Evolutionary conservation across 345 rosid species (phyloP), one percentile per base, ranked within the genome.

Genomic region (Durio zibethinus): DNA sequence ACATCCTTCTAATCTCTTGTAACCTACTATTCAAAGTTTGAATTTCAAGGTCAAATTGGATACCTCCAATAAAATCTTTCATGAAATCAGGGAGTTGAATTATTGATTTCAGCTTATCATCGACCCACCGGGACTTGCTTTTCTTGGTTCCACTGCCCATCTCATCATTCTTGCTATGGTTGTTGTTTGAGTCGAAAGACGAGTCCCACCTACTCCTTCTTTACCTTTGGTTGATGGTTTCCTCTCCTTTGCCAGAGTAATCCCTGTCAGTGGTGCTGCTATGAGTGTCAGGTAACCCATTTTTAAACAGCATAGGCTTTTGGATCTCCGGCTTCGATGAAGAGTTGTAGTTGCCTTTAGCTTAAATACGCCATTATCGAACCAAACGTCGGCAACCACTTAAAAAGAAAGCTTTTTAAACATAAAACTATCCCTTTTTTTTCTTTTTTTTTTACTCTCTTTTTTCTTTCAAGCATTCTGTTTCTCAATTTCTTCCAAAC

Each of bases 121-220:
- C 95, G 0, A 97, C 97, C 99, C 97, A 96, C 59, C 99, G 79
- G 0, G 97, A 92, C 85, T 85, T 96, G 81, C 97, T 80, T 91
- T 94, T 94, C 86, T 85, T 82, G 7, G 86, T 76, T 18, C 92
- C 94, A 38, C 84, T 82, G 1, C 90, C 90, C 0, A 85, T 71
- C 12, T 89, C 98, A 33, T 57, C 74, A 14, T 80, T 85, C 60
- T 80, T 71, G 38, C 64, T 72, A 60, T 79, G 74, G 68, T 80
- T 80, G 71, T 77, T 79, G 76, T 43, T 63, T 21, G 86, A 78
- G 68, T 87, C 90, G 0, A 88, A 84, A 15, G 89, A 90, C 14
- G 95, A 93, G 20, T 94, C 97, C 98, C 98, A 92, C 7, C 99
- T 85, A 75, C 97, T 92, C 67, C 97, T 90, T 2, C 99, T 85